Base-by-base conservation (phyloP, 345 rosid species). In the Nasturtium officinale region DNA sequence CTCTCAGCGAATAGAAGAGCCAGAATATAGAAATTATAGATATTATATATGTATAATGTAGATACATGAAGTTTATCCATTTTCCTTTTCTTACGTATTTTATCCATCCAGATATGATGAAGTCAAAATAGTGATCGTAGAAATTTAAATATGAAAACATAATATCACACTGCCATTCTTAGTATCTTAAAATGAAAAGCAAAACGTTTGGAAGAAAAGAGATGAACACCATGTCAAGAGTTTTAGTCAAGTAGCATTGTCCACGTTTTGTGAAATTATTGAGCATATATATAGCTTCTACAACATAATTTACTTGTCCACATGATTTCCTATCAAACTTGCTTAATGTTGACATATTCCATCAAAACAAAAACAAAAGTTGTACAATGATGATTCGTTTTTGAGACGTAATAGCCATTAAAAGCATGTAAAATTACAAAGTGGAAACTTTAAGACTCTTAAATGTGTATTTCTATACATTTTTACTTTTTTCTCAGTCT, bases 381-480 rank as follows among this genome's bases (percentile, higher is more conserved):
- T n/a, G 50, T 40, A 11, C 21, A 40, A 40, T 15, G 7, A 8
- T 9, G 15, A 61, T 23, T 40, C 32, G 47, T 55, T 69, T 11
- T 21, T 7, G 33, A n/a, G 38, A 5, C n/a, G 23, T 55, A 17
- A 10, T 53, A 67, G 38, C 54, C 25, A 50, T 20, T 20, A 50
- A 17, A 61, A 15, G 25, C 13, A 62, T 23, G 58, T 46, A 17
- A 55, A 32, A 43, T 32, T 33, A 6, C 28, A 55, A 56, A 50
- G 30, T 47, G 32, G 26, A 48, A 48, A 55, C 52, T 42, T 60
- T 42, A 42, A 12, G 74, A 53, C 52, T 32, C 69, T 68, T 53
- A 18, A 75, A 25, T 62, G 38, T 46, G 60, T 76, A 61, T 53
- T 6, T 5, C 79, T 76, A 76, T 76, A 69, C 79, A 76, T 25